A percentile compares a stretch with the other conserved stretches of the same genome.
These are phyloP conservation scores for Colletotrichum sp. DNA, from an alignment of 2,329 filamentous ascomycete species.

Conservation along the genomic window DNA sequence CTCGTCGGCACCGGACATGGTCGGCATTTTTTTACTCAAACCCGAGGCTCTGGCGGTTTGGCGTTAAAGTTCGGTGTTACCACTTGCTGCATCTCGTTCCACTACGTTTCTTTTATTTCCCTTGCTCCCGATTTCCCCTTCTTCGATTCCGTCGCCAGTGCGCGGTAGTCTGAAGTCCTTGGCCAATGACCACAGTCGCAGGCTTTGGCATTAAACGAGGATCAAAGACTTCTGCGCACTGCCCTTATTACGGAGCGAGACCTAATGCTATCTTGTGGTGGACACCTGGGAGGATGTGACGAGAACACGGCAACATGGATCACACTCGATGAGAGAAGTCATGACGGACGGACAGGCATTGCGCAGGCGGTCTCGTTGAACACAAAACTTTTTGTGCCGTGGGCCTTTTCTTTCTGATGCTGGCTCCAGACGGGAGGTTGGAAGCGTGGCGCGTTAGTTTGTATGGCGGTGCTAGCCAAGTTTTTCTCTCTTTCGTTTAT, in stretches of 20 bases:
- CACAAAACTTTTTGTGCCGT: background rate
- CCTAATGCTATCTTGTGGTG: background rate
- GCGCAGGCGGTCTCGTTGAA: slow-evolving; percentile 3
- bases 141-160: background rate
- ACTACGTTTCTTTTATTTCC: slow-evolving; percentile 20
- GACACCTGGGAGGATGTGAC: background rate
- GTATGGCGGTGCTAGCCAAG: slow-evolving; percentile 15
- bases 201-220: background rate
- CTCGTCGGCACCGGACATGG: background rate
- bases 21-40: background rate
- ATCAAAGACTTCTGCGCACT: background rate
- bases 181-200: background rate
- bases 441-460: slow-evolving; percentile 24
- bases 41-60: slow-evolving; percentile 47
- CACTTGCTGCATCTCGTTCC: slow-evolving; percentile 10
- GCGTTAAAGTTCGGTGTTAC: slow-evolving; percentile 19
- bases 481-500: slow-evolving; percentile 24
- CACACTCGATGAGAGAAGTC: background rate
- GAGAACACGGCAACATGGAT: background rate
- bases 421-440: background rate
- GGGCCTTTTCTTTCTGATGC: background rate
- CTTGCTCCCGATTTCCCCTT: slow-evolving; percentile 6
- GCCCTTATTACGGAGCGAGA: background rate
- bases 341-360: background rate
- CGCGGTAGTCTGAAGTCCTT: background rate